Conservation (phyloP, 1,284 basidiomycete genomes). For the Quambalaria eucalypti region DNA sequence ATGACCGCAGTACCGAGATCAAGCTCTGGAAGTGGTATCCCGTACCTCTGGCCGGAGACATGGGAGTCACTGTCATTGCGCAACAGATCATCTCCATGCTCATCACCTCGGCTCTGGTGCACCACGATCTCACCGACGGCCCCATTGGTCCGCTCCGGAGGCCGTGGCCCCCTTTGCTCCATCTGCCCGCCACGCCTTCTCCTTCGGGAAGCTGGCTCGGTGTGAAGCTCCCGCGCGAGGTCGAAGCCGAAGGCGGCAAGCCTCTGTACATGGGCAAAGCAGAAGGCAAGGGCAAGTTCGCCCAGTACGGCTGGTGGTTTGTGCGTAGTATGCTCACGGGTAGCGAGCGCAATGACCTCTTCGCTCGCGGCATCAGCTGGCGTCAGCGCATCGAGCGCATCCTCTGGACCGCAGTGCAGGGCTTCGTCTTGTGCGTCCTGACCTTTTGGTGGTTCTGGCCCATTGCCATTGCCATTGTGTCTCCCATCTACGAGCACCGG, state of each 20-base stretch:
- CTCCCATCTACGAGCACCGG: conserved; percentile 38
- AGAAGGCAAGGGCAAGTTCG: conserved; percentile 9
- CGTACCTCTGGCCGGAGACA: conserved; percentile 39
- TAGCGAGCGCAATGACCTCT: conserved; percentile 31
- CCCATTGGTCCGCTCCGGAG: conserved; percentile 19
- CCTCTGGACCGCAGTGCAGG: conserved; percentile 36
- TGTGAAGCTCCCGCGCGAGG: conserved; percentile 14
- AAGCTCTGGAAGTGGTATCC: conserved; percentile 31
- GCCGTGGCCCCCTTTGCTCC: conserved; percentile 40
- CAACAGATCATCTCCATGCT: conserved; percentile 39
- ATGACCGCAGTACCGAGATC: conserved; percentile 7
- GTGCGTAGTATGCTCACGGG: conserved; percentile 27
- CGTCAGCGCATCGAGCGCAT: conserved; percentile 30
- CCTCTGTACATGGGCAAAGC: conserved; percentile 25
- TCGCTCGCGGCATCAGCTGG: conserved; percentile 21
- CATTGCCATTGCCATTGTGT: conserved; percentile 35
- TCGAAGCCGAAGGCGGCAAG: conserved; percentile 12
- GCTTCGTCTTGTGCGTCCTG: conserved; percentile 26
- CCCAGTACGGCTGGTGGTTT: conserved; percentile 28
- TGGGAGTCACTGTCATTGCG: conserved; percentile 42
- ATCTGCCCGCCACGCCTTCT: conserved; percentile 23
- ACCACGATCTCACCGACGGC: conserved; percentile 30
- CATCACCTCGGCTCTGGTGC: conserved; percentile 32
- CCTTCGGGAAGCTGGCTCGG: conserved; percentile 27
- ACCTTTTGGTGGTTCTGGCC: conserved; percentile 44